Conservation (phyloP, 352 stramenopile genomes). For the Phytophthora meadii region DNA sequence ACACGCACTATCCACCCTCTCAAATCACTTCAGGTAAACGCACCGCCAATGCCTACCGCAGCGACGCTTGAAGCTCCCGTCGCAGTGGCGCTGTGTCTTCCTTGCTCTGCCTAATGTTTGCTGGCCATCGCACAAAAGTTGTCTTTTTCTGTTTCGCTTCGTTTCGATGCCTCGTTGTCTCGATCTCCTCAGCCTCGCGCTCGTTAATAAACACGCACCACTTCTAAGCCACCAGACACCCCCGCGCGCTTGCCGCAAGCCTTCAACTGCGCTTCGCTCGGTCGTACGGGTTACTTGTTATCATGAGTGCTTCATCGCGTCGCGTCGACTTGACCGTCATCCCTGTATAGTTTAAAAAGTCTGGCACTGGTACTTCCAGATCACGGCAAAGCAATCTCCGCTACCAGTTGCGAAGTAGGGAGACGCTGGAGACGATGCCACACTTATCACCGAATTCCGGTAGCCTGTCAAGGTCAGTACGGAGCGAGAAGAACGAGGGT, state of each 20-base stretch:
- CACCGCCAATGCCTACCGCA: constrained; percentile 24
- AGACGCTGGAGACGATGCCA: constrained; percentile 82
- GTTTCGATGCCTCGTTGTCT: constrained; percentile 37
- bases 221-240: constrained; percentile 9
- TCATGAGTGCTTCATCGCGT: constrained; percentile 22
- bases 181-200: constrained; percentile 29
- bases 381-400: constrained; percentile 84
- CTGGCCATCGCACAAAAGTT: constrained; percentile 45
- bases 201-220: constrained; percentile 23
- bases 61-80: constrained; percentile 10
- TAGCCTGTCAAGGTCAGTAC: constrained; percentile 86
- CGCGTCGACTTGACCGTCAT: constrained; percentile 33
- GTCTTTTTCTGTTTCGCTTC: constrained; percentile 40
- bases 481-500: constrained; percentile 81
- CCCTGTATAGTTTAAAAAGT: constrained; percentile 85
- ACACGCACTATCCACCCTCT: constrained; percentile 43
- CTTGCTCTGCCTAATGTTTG: constrained; percentile 36
- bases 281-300: constrained; percentile 9
- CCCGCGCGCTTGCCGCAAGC: constrained; percentile 27
- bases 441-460: constrained; percentile 90
- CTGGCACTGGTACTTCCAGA: constrained; percentile 91
- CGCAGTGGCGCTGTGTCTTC: constrained; percentile 13
- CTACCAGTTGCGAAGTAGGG: constrained; percentile 89
- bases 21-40: constrained; percentile 38
- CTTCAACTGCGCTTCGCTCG: constrained; percentile 36